These are phyloP conservation scores for Dioscorea zingiberensis DNA, from an alignment of 106 monocot species.

Conservation along the genomic window DNA sequence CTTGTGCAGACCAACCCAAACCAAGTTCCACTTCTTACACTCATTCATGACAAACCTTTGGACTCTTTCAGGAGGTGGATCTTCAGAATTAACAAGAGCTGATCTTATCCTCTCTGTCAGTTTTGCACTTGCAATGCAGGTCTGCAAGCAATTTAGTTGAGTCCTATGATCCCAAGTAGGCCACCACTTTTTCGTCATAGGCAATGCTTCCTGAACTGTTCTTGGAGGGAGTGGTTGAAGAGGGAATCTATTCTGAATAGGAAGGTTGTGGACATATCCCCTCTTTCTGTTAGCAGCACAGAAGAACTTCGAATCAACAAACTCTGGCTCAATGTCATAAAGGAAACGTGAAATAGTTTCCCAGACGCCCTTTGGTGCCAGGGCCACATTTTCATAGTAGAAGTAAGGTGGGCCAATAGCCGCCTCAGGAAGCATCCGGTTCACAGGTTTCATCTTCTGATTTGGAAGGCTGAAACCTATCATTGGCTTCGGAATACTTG, in stretches of 20 bases:
- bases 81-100: conserved; percentile 10
- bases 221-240: conserved; percentile 39
- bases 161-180: conserved; percentile 65
- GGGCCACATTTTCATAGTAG: conserved; percentile 83
- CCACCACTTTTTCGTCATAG: conserved; percentile 61
- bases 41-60: conserved; percentile 33
- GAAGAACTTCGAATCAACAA: conserved; percentile 76
- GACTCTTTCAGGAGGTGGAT: conserved; percentile 22
- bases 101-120: conserved; percentile 40
- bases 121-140: conserved; percentile 37
- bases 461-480: conserved; percentile 70
- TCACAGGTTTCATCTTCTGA: not conserved
- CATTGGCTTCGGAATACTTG: conserved; percentile 64
- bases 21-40: conserved; percentile 66
- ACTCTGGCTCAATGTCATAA: conserved; percentile 74
- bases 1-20: conserved; percentile 72
- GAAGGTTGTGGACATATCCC: conserved; percentile 79
- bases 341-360: conserved; percentile 56
- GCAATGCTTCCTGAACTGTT: conserved; percentile 48
- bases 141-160: conserved; percentile 69
- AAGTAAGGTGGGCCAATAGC: conserved; percentile 81
- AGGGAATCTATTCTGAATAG: conserved; percentile 41
- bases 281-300: conserved; percentile 57
- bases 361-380: conserved; percentile 85
- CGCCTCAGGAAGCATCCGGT: conserved; percentile 50